phyloP scores from a whole-genome alignment of 1,139 yeast genomes.

The Nakaseomyces bracarensis region DNA sequence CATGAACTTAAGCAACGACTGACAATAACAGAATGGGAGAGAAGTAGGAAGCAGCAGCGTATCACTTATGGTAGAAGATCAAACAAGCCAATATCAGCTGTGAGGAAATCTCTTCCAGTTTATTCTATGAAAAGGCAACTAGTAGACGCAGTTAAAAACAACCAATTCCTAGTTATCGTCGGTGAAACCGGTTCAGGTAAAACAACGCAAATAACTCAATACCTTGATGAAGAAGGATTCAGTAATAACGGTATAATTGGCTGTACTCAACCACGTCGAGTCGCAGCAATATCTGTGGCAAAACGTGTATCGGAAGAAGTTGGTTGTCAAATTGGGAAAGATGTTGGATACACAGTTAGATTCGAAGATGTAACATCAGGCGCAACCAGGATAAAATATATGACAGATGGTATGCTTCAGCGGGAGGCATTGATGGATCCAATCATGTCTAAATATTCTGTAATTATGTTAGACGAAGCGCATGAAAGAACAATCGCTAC shows the following conservation, averaged over 20 bases:
- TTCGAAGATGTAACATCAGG: conserved; percentile 69
- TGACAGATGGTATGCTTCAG: conserved; percentile 94
- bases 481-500: conserved; percentile 95
- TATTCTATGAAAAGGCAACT: conserved; percentile 54
- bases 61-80: conserved; percentile 50
- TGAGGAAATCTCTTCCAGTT: conserved; percentile 71
- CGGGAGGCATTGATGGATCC: conserved; percentile 77
- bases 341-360: conserved; percentile 82
- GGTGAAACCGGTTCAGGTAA: conserved; percentile 99
- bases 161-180: conserved; percentile 78
- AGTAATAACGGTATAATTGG: conserved; percentile 55
- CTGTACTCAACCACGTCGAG: conserved; percentile 93
- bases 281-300: conserved; percentile 93
- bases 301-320: conserved; percentile 84
- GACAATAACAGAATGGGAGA: conserved; percentile 45
- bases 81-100: conserved; percentile 45
- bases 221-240: conserved; percentile 73
- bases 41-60: conserved; percentile 35
- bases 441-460: conserved; percentile 61
- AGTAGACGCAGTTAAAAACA: conserved; percentile 49
- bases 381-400: conserved; percentile 65
- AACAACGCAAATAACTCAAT: conserved; percentile 92
- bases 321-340: conserved; percentile 59
- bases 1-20: conserved; percentile 24
- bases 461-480: conserved; percentile 88